These are phyloP conservation scores for Stagonosporopsis rhizophila DNA, from an alignment of 2,329 filamentous ascomycete species.

Conservation along the genomic window DNA sequence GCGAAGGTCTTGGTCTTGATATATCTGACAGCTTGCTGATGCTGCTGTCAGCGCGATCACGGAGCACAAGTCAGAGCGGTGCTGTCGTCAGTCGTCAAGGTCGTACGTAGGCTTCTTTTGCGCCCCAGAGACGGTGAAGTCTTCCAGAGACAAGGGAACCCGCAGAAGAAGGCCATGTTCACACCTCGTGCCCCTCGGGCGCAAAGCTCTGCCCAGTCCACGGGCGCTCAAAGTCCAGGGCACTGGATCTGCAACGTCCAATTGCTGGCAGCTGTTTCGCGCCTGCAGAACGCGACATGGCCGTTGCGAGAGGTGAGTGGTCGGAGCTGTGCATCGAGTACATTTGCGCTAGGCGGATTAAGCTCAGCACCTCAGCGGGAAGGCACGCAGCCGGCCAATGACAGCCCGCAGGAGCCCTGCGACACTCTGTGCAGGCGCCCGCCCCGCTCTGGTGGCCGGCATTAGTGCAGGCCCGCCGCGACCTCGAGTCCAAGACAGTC, in stretches of 20 bases:
- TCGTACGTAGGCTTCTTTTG: conserved; percentile 27
- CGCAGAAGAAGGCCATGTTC: conserved; percentile 23
- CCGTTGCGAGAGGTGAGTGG: conserved; percentile 36
- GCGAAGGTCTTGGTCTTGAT: conserved; percentile 32
- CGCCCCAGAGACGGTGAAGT: conserved; percentile 23
- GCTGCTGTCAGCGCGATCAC: conserved; percentile 29
- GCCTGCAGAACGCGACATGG: conserved; percentile 39
- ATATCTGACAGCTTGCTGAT: conserved; percentile 37
- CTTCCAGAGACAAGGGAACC: conserved; percentile 19
- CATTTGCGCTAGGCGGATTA: conserved; percentile 29
- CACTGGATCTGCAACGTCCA: conserved; percentile 27
- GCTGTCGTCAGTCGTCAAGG: conserved; percentile 23
- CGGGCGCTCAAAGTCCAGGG: conserved; percentile 28
- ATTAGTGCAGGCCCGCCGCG: conserved; percentile 17
- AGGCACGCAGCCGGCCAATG: conserved; percentile 26
- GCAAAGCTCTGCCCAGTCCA: conserved; percentile 26
- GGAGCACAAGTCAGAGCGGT: conserved; percentile 17
- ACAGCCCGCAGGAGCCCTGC: conserved; percentile 22
- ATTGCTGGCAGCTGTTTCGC: conserved; percentile 40
- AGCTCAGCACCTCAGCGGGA: conserved; percentile 29
- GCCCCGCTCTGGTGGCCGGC: conserved; percentile 4
- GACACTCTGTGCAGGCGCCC: conserved; percentile 27
- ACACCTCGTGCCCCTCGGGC: conserved; percentile 30
- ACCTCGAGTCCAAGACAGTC: conserved; percentile 29
- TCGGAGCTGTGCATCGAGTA: conserved; percentile 29